phyloP scores from a whole-genome alignment of 2,329 filamentous ascomycete genomes.

The Calonectria naviculata region DNA sequence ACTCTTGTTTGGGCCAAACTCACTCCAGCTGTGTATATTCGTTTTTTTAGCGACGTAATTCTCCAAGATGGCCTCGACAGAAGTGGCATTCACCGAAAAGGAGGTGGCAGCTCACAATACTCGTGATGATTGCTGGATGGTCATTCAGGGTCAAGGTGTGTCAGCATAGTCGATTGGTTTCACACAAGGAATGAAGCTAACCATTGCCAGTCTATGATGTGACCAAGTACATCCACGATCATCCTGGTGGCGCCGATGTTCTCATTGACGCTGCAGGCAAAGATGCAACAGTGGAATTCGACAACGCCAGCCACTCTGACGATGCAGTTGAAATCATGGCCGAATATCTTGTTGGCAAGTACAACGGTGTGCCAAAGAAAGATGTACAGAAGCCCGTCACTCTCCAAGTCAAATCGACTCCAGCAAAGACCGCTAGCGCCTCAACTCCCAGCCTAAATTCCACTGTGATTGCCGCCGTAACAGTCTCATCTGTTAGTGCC shows the following conservation, averaged over 20 bases:
- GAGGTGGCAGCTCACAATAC: constrained; percentile 62
- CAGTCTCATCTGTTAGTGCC: background rate
- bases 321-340: constrained; percentile 58
- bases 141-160: constrained; percentile 66
- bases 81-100: constrained; percentile 40
- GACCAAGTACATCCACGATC: constrained; percentile 67
- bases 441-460: background rate
- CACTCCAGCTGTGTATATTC: background rate
- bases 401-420: background rate
- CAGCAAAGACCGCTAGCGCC: background rate
- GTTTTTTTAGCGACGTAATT: background rate
- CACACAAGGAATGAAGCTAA: background rate
- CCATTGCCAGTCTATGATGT: constrained; percentile 64
- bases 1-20: background rate
- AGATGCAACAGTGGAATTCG: constrained; percentile 83
- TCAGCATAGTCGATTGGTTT: constrained; percentile 20
- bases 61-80: background rate
- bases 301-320: constrained; percentile 86
- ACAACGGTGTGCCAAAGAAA: constrained; percentile 42
- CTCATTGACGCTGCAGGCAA: constrained; percentile 81
- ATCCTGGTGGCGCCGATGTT: constrained; percentile 81
- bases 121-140: constrained; percentile 62
- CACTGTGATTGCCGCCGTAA: background rate
- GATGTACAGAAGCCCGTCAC: background rate
- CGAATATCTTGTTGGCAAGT: constrained; percentile 49